Evolutionary conservation across 2,329 filamentous ascomycete species (phyloP).

Genomic region (Fusarium compactum): DNA sequence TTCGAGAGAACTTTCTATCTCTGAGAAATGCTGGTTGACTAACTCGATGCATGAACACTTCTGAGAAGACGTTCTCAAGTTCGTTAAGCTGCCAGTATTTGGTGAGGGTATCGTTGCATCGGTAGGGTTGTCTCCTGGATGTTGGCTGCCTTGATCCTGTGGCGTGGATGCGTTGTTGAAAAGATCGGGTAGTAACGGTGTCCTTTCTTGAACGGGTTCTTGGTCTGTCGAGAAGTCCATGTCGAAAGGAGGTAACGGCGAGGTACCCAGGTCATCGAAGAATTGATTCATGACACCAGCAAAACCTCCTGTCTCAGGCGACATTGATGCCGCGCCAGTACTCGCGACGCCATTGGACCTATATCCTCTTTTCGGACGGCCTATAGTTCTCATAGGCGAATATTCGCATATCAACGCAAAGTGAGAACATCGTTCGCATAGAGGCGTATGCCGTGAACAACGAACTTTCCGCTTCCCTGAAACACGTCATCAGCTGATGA

Average conservation of each 20-base stretch:
- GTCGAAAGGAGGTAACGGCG: neutral
- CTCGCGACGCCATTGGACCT: neutral
- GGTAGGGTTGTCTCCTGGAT: neutral
- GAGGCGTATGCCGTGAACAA: conserved; percentile 29
- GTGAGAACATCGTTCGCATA: conserved; percentile 36
- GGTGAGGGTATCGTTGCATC: neutral
- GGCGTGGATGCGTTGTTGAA: neutral
- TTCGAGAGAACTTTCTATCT: conserved; percentile 12
- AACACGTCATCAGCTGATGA: conserved; percentile 16
- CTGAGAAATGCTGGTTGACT: conserved; percentile 15
- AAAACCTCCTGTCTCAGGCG: neutral
- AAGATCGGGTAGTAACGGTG: neutral
- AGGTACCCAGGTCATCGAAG: neutral
- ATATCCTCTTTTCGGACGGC: neutral
- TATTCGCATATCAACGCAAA: conserved; percentile 33
- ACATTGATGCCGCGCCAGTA: neutral
- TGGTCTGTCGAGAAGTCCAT: conserved; percentile 3
- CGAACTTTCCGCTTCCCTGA: conserved; percentile 34
- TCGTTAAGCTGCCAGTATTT: neutral
- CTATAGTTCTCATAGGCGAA: conserved; percentile 30
- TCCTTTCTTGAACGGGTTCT: neutral
- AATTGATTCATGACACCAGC: conserved; percentile 20
- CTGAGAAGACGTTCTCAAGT: fast-evolving
- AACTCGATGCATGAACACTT: conserved; percentile 14
- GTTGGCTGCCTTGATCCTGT: neutral